Evolutionary conservation across 805 yeast species (phyloP), one percentile per base, ranked within the genome.

Genomic region (Kregervanrija fluxuum): DNA sequence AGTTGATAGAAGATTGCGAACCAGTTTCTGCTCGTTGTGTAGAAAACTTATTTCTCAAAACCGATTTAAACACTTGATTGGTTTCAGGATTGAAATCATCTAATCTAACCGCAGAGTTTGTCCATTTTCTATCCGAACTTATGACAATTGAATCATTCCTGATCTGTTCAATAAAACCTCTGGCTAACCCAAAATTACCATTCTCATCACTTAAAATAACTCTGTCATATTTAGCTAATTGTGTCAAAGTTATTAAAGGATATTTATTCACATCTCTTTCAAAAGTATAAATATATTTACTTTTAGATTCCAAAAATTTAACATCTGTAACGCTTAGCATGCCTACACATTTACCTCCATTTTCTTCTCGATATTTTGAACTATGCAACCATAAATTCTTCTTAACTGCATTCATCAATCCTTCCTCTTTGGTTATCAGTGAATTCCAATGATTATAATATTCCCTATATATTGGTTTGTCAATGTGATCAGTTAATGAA

Each of bases 401-500:
- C 40, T 75, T 76, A 38, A 74, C 59, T 33, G 71, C 67, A 11
- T 68, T 68, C 38, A 75, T 55, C 5, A 80, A 69, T 1, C 78
- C 71, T 52, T 83, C 95, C 60, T 91, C 98, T 51, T 79, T 77
- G 0, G 84, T 77, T 5, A 93, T 66, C 5, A 88, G 62, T 12
- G 65, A 65, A 55, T 86, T 86, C 95, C 96, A 91, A 44, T 81
- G 75, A 34, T 69, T 66, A 58, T 79, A 82, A 55, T 85, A 93
- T 2, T 65, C 65, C 4, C 63, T 59, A 46, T 86, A 80, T 8
- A 48, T 43, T 0, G 54, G 56, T 1, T 62, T 62, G 9, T 54
- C 60, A 33, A 51, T 38, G 55, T 82, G 87, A 0, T 53, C 61
- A 0, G 87, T 80, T 5, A 77, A 46, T 1, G 53, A 59, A 0